Conservation (phyloP, 139 green algal species). For the Tetradesmus obliquus region DNA sequence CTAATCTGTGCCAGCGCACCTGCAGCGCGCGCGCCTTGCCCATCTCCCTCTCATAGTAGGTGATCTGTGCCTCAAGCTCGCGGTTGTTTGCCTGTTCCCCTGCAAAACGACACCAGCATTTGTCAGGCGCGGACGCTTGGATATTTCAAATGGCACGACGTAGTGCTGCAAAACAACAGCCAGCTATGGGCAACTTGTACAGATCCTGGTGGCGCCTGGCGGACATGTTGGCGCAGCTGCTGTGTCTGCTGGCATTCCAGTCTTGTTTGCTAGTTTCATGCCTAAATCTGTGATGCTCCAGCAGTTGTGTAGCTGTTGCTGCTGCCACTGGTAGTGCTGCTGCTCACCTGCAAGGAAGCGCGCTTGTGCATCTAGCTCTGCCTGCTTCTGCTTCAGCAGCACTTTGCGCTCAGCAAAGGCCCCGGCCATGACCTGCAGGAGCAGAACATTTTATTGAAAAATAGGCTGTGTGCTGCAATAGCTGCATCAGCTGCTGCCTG, state of each 20-base stretch:
- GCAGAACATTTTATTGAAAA: not conserved
- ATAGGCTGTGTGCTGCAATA: not conserved
- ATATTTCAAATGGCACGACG: no score
- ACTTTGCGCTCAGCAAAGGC: constrained; percentile 69
- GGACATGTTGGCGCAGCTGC: not conserved
- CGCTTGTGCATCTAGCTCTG: constrained; percentile 71
- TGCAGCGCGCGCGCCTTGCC: constrained; percentile 31
- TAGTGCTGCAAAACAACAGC: not conserved
- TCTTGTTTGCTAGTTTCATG: no score
- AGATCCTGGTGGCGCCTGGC: not conserved
- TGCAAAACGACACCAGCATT: not conserved
- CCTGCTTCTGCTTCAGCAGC: constrained; percentile 64
- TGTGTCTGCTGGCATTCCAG: no score
- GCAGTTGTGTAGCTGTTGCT: not conserved
- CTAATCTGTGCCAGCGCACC: not conserved
- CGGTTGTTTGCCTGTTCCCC: constrained; percentile 79
- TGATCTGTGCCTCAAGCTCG: constrained; percentile 79
- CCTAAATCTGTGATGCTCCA: no score
- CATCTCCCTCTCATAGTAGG: constrained; percentile 74
- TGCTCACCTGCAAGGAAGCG: constrained; percentile 71
- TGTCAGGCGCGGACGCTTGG: no score
- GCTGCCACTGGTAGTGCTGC: not conserved
- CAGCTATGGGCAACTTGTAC: not conserved
- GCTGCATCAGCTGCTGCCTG: not conserved
- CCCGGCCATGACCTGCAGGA: constrained; percentile 46